Evolutionary conservation across 768 basidiomycete species (phyloP), one percentile per base, ranked within the genome.

Genomic region (Lactarius psammicola): DNA sequence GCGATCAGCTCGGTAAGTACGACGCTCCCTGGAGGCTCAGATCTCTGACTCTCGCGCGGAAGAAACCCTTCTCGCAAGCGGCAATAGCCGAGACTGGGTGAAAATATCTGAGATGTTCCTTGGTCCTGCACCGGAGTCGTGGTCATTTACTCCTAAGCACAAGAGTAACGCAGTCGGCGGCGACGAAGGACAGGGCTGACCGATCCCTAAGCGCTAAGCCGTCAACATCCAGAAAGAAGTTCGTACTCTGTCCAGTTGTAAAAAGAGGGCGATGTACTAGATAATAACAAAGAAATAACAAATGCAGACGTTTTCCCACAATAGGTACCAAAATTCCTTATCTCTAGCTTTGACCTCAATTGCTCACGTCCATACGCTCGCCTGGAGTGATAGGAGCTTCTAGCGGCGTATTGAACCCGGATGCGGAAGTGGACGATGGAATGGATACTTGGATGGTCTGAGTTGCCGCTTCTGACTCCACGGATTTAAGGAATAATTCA

Each of bases 61-160:
- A 94, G 93, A 95, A 81, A 93, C 92, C 0, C 79, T 96, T 7
- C 80, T 96, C 6, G 86, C 92, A 4, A 94, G 92, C 71, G 80
- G 82, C 2, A 84, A 92, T 72, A 88, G 90, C 73, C 79, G 81
- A 44, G 92, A 95, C 73, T 96, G 95, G 95, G 90, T 95, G 49
- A 92, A 87, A 78, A 87, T 99, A 55, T 90, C 91, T 1, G 93
- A 95, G 77, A 95, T 96, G 90, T 97, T 97, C 78, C 78, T 98
- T 30, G 96, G 95, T 1, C 89, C 89, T 63, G 84, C 86, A 1
- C 95, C 93, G 1, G 90, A 91, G 66, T 79, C 84, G 3, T 96
- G 92, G 87, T 77, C 78, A 8, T 98, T 97, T 76, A 86, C 85
- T 17, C 94, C 95, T 2, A 98, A 97, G 76, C 95, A 98, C 78